Evolutionary conservation across 2,329 filamentous ascomycete species (phyloP).

Genomic region (Diaporthe velutina): DNA sequence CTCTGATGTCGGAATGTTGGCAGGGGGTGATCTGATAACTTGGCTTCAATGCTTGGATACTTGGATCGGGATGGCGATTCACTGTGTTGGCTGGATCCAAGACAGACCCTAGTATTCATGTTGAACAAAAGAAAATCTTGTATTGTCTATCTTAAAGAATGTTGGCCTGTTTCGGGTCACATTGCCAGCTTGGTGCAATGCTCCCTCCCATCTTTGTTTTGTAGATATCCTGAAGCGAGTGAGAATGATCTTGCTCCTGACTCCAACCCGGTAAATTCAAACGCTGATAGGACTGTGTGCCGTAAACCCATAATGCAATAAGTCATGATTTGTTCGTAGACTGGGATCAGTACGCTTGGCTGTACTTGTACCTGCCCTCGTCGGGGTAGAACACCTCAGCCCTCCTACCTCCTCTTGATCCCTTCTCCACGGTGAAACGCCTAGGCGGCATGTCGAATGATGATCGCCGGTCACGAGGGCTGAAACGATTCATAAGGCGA

Average conservation of each 20-base stretch:
- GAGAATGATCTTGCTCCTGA: conserved; percentile 3
- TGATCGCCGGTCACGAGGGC: conserved; percentile 28
- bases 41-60: not conserved
- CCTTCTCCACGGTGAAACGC: conserved; percentile 34
- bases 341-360: not conserved
- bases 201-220: not conserved
- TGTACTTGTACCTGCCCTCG: conserved; percentile 33
- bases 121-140: conserved; percentile 24
- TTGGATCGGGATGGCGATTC: not conserved
- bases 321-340: not conserved
- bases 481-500: conserved; percentile 32
- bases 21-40: not conserved
- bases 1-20: not conserved
- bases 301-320: not conserved
- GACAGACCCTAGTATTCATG: too few species aligned
- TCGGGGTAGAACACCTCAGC: conserved; percentile 39
- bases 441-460: conserved; percentile 38
- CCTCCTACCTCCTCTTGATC: conserved; percentile 30
- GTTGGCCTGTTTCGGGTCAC: not conserved
- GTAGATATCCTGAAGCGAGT: conserved; percentile 13
- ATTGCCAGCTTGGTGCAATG: conserved; percentile 2
- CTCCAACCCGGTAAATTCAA: not conserved
- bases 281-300: conserved; percentile 11
- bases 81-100: not conserved
- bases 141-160: conserved; percentile 27